phyloP scores from a whole-genome alignment of 2,329 filamentous ascomycete genomes.

The Shiraia sp. region DNA sequence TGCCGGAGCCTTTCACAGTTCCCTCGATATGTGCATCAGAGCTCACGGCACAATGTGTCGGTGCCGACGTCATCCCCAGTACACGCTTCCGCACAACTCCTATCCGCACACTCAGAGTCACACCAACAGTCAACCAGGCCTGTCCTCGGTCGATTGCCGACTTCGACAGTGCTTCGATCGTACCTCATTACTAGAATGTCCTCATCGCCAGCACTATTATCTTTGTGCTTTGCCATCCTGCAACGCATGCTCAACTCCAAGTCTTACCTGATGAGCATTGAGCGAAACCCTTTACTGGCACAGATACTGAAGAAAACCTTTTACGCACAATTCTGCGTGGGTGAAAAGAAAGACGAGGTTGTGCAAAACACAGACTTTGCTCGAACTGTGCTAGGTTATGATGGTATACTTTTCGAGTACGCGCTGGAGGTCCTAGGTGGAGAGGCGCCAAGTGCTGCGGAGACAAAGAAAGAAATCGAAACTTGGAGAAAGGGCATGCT shows the following conservation, averaged over 20 bases:
- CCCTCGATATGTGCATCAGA: conserved; percentile 36
- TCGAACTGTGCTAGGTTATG: conserved; percentile 76
- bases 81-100: conserved; percentile 17
- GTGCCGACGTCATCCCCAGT: conserved; percentile 24
- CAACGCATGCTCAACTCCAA: conserved; percentile 70
- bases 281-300: conserved; percentile 72
- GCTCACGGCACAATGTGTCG: conserved; percentile 35
- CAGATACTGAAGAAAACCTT: conserved; percentile 78
- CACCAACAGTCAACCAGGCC: conserved; percentile 18
- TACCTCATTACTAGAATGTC: conserved; percentile 71
- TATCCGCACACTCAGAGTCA: conserved; percentile 17
- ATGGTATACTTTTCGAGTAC: conserved; percentile 82
- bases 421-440: conserved; percentile 79
- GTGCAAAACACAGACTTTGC: conserved; percentile 61
- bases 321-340: conserved; percentile 90
- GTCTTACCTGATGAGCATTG: conserved; percentile 69
- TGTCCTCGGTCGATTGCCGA: conserved; percentile 67
- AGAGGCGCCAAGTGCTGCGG: conserved; percentile 55
- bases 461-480: conserved; percentile 64
- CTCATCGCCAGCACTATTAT: conserved; percentile 69
- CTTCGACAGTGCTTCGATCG: conserved; percentile 69
- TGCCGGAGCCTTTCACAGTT: conserved; percentile 22
- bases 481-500: conserved; percentile 76
- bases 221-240: conserved; percentile 71
- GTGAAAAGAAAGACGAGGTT: conserved; percentile 73